Evolutionary conservation across 2,329 filamentous ascomycete genomes (phyloP).

Genomic region (Neofusicoccum parvum): DNA sequence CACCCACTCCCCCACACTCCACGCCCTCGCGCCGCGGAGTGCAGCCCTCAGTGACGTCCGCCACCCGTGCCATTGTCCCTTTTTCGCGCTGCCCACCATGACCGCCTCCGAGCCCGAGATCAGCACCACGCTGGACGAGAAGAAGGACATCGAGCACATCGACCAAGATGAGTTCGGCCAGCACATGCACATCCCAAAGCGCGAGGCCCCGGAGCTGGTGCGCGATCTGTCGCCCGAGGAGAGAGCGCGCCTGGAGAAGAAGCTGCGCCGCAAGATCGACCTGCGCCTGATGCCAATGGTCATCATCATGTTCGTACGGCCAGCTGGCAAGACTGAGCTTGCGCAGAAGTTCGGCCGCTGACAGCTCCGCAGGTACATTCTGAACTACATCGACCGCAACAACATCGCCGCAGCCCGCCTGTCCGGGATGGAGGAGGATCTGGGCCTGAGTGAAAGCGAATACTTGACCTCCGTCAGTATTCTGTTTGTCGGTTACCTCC

Average conservation of each 20-base stretch:
- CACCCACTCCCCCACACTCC: neutral
- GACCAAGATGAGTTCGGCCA: constrained; percentile 11
- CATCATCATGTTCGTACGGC: constrained; percentile 65
- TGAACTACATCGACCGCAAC: constrained; percentile 72
- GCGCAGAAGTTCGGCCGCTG: neutral
- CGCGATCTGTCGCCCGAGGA: constrained; percentile 53
- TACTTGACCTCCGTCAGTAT: constrained; percentile 59
- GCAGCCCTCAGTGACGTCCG: neutral
- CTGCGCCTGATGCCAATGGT: constrained; percentile 67
- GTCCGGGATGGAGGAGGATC: constrained; percentile 62
- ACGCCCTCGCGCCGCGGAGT: neutral
- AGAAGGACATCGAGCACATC: constrained; percentile 12
- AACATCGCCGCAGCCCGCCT: constrained; percentile 69
- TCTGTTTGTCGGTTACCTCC: constrained; percentile 61
- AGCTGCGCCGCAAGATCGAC: constrained; percentile 71
- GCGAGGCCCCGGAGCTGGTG: constrained; percentile 36
- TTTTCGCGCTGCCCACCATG: neutral
- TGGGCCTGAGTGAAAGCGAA: constrained; percentile 58
- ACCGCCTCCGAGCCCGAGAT: neutral
- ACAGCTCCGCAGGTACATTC: constrained; percentile 66
- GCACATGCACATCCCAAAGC: constrained; percentile 6
- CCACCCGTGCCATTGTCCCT: neutral
- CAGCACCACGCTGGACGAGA: constrained; percentile 8
- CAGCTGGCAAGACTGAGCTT: neutral
- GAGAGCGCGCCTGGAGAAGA: constrained; percentile 57